Evolutionary conservation across 2,329 filamentous ascomycete species (phyloP).

Genomic region (Fusarium equiseti): DNA sequence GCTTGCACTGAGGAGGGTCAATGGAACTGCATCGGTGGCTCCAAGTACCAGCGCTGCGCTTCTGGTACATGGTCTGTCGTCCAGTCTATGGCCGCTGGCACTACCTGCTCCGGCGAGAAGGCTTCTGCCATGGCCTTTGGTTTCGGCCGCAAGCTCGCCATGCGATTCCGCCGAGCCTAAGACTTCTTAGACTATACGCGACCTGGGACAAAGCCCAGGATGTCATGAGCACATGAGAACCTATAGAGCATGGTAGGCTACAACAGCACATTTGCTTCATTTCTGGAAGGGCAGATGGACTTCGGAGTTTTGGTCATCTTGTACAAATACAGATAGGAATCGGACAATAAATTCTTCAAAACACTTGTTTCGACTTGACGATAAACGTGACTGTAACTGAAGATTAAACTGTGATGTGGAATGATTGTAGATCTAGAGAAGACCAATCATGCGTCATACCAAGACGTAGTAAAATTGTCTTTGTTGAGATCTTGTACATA

Average conservation of each 20-base stretch:
- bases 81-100: slow-evolving; percentile 65
- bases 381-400: not conserved
- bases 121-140: slow-evolving; percentile 42
- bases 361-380: slow-evolving; percentile 19
- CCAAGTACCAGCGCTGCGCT: slow-evolving; percentile 72
- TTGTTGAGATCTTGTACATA: not conserved
- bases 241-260: not conserved
- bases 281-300: slow-evolving; percentile 17
- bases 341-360: slow-evolving; percentile 30
- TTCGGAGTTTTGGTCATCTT: slow-evolving; percentile 32
- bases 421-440: not conserved
- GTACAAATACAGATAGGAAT: slow-evolving; percentile 34
- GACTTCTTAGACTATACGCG: slow-evolving; percentile 2
- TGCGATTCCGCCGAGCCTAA: slow-evolving; percentile 32
- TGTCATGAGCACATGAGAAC: slow-evolving; percentile 22
- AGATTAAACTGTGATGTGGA: not conserved
- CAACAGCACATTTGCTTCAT: slow-evolving; percentile 16
- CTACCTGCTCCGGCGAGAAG: slow-evolving; percentile 58
- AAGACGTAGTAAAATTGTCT: not conserved
- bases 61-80: slow-evolving; percentile 65
- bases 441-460: not conserved
- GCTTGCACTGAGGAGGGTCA: slow-evolving; percentile 65
- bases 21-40: slow-evolving; percentile 70
- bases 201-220: slow-evolving; percentile 5
- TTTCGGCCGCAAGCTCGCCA: slow-evolving; percentile 37